phyloP scores from a whole-genome alignment of 805 yeast species.

The Ogataea trehalophila region DNA sequence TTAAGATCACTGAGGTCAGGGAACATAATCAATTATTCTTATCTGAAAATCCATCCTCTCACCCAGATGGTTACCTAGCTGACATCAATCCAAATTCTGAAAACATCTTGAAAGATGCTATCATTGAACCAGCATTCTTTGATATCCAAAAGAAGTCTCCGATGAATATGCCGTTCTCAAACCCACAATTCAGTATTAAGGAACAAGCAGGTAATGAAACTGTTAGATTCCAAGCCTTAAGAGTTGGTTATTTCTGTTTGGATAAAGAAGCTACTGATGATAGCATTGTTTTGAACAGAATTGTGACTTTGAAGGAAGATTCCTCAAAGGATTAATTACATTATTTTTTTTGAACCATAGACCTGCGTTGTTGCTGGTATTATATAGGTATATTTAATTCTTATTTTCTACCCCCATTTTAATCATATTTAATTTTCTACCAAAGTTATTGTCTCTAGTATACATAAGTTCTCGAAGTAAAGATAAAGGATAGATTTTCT shows the following conservation, averaged over 20 bases:
- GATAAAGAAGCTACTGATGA: conserved; percentile 70
- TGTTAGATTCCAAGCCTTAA: conserved; percentile 95
- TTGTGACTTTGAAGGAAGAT: conserved; percentile 90
- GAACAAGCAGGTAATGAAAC: conserved; percentile 72
- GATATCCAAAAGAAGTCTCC: conserved; percentile 71
- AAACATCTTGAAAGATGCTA: conserved; percentile 54
- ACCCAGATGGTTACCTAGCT: conserved; percentile 82
- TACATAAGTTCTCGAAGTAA: too few species aligned
- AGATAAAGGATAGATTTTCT: too few species aligned
- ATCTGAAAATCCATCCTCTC: conserved; percentile 83
- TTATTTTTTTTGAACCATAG: too few species aligned
- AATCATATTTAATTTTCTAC: too few species aligned
- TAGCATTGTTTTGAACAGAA: conserved; percentile 74
- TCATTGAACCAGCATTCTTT: conserved; percentile 73
- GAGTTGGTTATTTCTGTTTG: conserved; percentile 92
- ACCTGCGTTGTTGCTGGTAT: background rate
- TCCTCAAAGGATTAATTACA: conserved; percentile 35
- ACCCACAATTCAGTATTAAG: conserved; percentile 62
- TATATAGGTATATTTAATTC: background rate
- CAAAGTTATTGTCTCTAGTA: too few species aligned
- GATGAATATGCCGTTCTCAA: conserved; percentile 55
- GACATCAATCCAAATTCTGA: conserved; percentile 83
- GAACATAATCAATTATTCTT: conserved; percentile 83
- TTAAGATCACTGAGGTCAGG: conserved; percentile 70
- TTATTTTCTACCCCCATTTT: too few species aligned